phyloP scores from a whole-genome alignment of 805 yeast genomes.

The Candida maltosa region DNA sequence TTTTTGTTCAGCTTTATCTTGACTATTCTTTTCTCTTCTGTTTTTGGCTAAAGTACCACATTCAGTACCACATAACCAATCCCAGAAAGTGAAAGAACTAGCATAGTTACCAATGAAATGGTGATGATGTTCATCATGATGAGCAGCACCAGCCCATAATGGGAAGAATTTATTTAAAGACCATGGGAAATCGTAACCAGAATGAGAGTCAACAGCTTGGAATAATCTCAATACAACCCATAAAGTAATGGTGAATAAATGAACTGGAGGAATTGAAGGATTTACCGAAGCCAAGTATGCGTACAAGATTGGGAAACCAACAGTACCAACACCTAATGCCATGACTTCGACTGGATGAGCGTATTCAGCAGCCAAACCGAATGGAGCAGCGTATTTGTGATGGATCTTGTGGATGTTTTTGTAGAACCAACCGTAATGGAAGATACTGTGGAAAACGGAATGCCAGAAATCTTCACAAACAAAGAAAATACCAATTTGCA shows the following conservation, averaged over 20 bases:
- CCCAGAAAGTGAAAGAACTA: slow-evolving; percentile 96
- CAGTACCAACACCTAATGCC: slow-evolving; percentile 91
- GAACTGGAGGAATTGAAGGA: slow-evolving; percentile 44
- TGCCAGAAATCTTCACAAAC: slow-evolving; percentile 94
- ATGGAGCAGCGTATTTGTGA: slow-evolving; percentile 97
- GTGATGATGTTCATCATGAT: slow-evolving; percentile 96
- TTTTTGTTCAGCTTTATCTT: slow-evolving; percentile 1
- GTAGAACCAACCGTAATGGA: slow-evolving; percentile 87
- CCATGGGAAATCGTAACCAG: slow-evolving; percentile 98
- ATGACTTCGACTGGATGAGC: slow-evolving; percentile 95
- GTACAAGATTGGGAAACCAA: slow-evolving; percentile 88
- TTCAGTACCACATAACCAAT: slow-evolving; percentile 81
- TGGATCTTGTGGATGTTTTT: slow-evolving; percentile 95
- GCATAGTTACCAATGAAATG: slow-evolving; percentile 95
- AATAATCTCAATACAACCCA: slow-evolving; percentile 88
- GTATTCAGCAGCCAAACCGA: slow-evolving; percentile 95
- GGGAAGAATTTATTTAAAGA: slow-evolving; percentile 89
- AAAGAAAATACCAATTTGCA: slow-evolving; percentile 76
- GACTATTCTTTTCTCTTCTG: slow-evolving; percentile 54
- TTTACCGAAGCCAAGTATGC: slow-evolving; percentile 65
- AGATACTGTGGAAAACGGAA: slow-evolving; percentile 88
- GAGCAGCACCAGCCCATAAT: slow-evolving; percentile 98
- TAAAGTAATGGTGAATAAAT: slow-evolving; percentile 79
- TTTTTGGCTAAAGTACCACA: slow-evolving; percentile 80
- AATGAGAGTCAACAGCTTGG: slow-evolving; percentile 97